Evolutionary conservation across 2,329 filamentous ascomycete genomes (phyloP), one percentile per base, ranked within the genome.

Genomic region (Aspergillus piperis): DNA sequence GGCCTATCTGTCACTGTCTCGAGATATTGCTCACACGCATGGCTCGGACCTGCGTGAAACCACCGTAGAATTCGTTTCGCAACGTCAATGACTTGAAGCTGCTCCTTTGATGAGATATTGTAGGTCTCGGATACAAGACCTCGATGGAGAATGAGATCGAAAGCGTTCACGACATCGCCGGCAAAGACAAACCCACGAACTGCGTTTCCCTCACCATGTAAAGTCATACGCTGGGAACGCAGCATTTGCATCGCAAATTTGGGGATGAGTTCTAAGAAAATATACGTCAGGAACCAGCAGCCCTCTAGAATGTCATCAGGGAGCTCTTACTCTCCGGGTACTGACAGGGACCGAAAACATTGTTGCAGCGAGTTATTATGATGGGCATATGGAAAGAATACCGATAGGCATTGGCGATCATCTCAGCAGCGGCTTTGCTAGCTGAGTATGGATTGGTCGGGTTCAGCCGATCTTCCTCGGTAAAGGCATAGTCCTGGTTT

Each of bases 401-500:
- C 71, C 88, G 84, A 73, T 93, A 95, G n/a, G 90, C 90, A 73
- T 90, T 88, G 17, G 94, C 90, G 70, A 91, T 82, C 90, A 92
- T 92, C 78, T 93, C 90, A 5, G 90, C 90, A 1, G 90, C 90
- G 2, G 90, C 90, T 76, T 93, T 93, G 77, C 87, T 90, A 21
- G 90, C 90, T 8, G 90, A 88, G 68, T 93, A 93, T 13, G 91
- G 91, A 70, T 94, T 95, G n/a, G 90, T 93, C 0, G 91, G 91
- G 0, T 88, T 87, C 38, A 94, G 81, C 66, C 90, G 86, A 77
- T 88, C 90, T n/a, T 86, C 85, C 77, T 93, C 90, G 42, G 88
- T 79, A 15, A 48, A 36, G 2, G 23, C 15, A 5, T 23, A 17
- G 15, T 38, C 41, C 25, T 19, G 44, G 13, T 23, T 23, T 15